Base-by-base conservation (phyloP, 768 basidiomycete genomes). In the Leccinum arenicola region DNA sequence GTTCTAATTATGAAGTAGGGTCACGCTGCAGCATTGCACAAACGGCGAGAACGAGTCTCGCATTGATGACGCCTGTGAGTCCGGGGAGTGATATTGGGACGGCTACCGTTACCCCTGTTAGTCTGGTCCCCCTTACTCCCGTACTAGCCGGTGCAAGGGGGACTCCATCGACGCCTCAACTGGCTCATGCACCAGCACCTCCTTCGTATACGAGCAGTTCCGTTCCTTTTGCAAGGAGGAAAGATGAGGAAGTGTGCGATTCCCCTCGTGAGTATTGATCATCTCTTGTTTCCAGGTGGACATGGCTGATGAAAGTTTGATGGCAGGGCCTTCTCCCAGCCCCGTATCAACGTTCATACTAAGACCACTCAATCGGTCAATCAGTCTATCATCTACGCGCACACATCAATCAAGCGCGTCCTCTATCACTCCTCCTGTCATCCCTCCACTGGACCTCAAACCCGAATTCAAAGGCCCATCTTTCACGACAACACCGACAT, bases 291-390 rank as follows among this genome's bases (percentile, higher is more conserved):
- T 10, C 3, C 43, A 40, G 35, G 23, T n/a, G 21, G 19, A 50
- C 36, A 35, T 11, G 3, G 27, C 52, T 70, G 9, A 68, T 50
- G 43, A 7, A 33, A 15, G 38, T 35, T 53, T 15, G 10, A 52
- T 27, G 17, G 40, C 47, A 81, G 82, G 80, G 40, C 82, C 82
- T 15, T 84, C 83, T 14, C 79, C 52, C 9, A 52, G 52, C 23
- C 52, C 79, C 12, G 73, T 82, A 62, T 78, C 79, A 8, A 75
- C 84, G 0, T 89, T 90, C 67, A 76, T 90, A 49, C 78, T 81
- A 6, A 82, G 88, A 3, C 84, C 82, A 12, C 71, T 89, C 57
- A 89, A 88, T 66, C 78, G 88, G 35, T 85, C 88, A 6, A 75
- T 81, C 47, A 87, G 86, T 25, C 79, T 87, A 58, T 82, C 80